These are phyloP conservation scores for Hyaloscypha variabilis DNA, from an alignment of 495 filamentous ascomycete genomes.

Conservation along the genomic window DNA sequence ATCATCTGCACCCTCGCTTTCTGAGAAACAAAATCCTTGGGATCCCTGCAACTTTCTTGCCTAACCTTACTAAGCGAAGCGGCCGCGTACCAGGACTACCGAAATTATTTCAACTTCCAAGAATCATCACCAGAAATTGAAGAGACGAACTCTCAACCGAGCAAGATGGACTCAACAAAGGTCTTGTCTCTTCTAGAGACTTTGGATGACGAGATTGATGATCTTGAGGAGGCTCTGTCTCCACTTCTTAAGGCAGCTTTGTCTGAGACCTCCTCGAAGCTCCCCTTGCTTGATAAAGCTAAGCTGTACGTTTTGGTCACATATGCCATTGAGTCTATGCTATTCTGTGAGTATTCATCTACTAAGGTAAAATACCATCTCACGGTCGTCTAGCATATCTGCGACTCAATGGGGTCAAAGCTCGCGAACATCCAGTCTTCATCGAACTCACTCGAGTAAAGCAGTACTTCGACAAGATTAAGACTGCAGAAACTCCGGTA, in stretches of 20 bases:
- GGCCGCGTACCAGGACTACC: constrained; percentile 4
- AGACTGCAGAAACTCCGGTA: constrained; percentile 55
- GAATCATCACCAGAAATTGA: not conserved
- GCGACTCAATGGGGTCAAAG: constrained; percentile 75
- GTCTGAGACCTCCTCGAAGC: constrained; percentile 67
- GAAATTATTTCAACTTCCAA: not conserved
- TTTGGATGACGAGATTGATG: constrained; percentile 75
- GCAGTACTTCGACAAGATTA: constrained; percentile 94
- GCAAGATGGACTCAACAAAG: constrained; percentile 32
- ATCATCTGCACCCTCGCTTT: not conserved
- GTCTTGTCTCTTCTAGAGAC: constrained; percentile 58
- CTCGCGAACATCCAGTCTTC: constrained; percentile 83
- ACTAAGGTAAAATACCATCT: constrained; percentile 22
- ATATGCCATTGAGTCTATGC: constrained; percentile 87
- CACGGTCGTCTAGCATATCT: constrained; percentile 64
- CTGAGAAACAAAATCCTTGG: not conserved
- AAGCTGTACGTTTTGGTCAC: constrained; percentile 83
- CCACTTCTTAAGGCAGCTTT: constrained; percentile 68
- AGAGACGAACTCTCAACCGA: not conserved
- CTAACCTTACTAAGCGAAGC: constrained; percentile 7
- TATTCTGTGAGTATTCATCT: constrained; percentile 72
- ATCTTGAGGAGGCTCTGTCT: constrained; percentile 70
- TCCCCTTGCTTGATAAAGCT: constrained; percentile 91
- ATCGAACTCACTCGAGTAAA: constrained; percentile 81
- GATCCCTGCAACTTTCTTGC: not conserved